Base-by-base conservation (phyloP, 1,284 basidiomycete genomes). In the Baeospora myosura region DNA sequence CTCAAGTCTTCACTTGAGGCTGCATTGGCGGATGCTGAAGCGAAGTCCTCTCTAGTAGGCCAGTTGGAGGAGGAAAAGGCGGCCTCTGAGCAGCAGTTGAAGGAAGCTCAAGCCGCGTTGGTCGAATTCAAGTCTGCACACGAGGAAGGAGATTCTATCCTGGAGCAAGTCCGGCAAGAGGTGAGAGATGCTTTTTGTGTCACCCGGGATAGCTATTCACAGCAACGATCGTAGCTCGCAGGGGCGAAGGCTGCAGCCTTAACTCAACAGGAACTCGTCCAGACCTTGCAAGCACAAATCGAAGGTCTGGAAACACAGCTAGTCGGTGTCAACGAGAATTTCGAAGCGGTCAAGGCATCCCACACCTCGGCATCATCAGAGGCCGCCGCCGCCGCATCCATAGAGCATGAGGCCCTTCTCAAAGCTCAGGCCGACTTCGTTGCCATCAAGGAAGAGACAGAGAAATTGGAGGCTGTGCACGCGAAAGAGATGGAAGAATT, bases 341-440 rank as follows among this genome's bases (percentile, higher is more conserved):
- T 86, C 14, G 71, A 76, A 12, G 59, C 58, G 5, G 59, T 81
- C 21, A 71, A 71, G 47, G 52, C 64, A 16, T 66, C 69, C 1
- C 68, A 73, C 12, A 65, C 68, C 17, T 60, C 69, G 7, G 64
- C 66, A 8, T 57, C 68, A 0, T 60, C 65, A 2, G 66, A 64
- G 25, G 65, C 69, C 0, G 56, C 66, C 1, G 68, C 69, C 7
- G 72, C 76, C 16, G 75, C 76, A 2, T 67, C 74, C 32, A 58
- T 70, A 30, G 81, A 88, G 47, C 78, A 71, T 24, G 78, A 81
- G 52, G 74, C 77, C 11, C 64, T 86, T 22, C 51, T 76, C 8
- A 78, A 78, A 52, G 79, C 76, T n/a, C 75, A 76, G 46, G 71
- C 69, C 4, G 74, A 85, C 41, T 64, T 86, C 33, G 72, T 71